Percentiles rank a stretch among this genome's conserved stretches.
Evolutionary conservation across 1,284 basidiomycete species (phyloP).

Genomic region (Papiliotrema fonsecae): DNA sequence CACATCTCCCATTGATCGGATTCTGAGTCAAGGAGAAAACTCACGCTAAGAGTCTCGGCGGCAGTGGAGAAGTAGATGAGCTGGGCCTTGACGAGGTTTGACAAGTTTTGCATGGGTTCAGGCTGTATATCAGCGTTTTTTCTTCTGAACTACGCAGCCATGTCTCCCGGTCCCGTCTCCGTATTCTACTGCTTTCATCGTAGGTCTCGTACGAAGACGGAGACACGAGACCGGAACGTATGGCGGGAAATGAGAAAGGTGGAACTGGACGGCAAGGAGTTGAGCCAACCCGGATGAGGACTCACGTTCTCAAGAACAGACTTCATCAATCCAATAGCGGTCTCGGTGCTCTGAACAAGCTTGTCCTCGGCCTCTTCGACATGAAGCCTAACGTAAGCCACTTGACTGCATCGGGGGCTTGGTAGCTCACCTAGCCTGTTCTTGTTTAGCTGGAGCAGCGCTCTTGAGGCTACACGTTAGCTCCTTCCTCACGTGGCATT

Average conservation of each 20-base stretch:
- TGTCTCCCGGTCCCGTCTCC: no score
- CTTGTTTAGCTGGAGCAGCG: constrained; percentile 67
- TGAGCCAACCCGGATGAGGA: background rate
- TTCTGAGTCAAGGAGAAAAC: constrained; percentile 12
- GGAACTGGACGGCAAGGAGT: no score
- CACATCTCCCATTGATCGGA: no score
- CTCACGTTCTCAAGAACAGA: constrained; percentile 89
- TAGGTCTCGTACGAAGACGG: no score
- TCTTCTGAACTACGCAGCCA: no score
- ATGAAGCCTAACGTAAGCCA: constrained; percentile 50
- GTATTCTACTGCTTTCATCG: no score
- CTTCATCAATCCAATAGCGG: constrained; percentile 97
- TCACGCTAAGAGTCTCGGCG: constrained; percentile 70
- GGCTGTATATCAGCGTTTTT: constrained; percentile 55
- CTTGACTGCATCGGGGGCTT: background rate
- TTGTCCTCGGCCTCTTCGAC: constrained; percentile 95
- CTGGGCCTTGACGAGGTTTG: constrained; percentile 85
- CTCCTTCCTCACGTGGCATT: no score
- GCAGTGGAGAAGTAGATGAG: constrained; percentile 77
- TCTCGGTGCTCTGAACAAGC: constrained; percentile 94
- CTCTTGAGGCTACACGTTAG: constrained; percentile 61
- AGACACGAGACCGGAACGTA: no score
- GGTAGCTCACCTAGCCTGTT: constrained; percentile 63
- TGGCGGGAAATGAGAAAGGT: no score
- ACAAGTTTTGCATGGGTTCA: constrained; percentile 89